A percentile compares a stretch with the other conserved stretches of the same genome.
phyloP scores from a whole-genome alignment of 257 asterid genomes.

The Datura wrightii region DNA sequence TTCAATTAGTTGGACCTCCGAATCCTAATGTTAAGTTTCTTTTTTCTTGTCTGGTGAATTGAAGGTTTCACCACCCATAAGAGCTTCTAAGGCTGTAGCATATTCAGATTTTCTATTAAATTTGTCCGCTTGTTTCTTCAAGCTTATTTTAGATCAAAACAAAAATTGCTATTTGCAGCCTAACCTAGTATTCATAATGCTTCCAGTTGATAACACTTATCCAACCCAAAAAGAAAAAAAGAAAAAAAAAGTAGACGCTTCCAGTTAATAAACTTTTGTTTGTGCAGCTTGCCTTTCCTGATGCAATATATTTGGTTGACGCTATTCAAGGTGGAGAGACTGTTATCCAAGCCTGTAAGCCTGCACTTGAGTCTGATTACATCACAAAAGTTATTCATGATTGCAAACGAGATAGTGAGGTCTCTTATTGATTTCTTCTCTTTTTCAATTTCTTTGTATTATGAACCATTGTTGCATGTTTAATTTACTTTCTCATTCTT shows the following conservation, averaged over 20 bases:
- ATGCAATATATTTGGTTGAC: conserved; percentile 94
- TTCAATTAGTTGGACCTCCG: not conserved
- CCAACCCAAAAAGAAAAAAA: not conserved
- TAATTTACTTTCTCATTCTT: conserved; percentile 38
- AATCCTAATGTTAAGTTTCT: not conserved
- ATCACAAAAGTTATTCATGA: conserved; percentile 97
- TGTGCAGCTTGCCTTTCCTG: conserved; percentile 85
- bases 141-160: conserved; percentile 19
- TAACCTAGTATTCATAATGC: conserved; percentile 16
- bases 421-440: conserved; percentile 56
- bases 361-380: conserved; percentile 93
- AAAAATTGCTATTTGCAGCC: not conserved
- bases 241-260: not conserved
- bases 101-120: conserved; percentile 22
- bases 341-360: conserved; percentile 92
- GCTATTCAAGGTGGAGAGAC: conserved; percentile 91
- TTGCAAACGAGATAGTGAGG: conserved; percentile 99
- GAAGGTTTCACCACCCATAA: not conserved
- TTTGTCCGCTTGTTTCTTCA: not conserved
- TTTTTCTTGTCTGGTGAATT: conserved; percentile 5
- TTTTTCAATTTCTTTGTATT: conserved; percentile 37
- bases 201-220: conserved; percentile 1
- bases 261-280: conserved; percentile 30
- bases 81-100: not conserved
- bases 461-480: conserved; percentile 31